Base-by-base conservation (phyloP, 1,284 basidiomycete species). In the Trichosporon faecale region DNA sequence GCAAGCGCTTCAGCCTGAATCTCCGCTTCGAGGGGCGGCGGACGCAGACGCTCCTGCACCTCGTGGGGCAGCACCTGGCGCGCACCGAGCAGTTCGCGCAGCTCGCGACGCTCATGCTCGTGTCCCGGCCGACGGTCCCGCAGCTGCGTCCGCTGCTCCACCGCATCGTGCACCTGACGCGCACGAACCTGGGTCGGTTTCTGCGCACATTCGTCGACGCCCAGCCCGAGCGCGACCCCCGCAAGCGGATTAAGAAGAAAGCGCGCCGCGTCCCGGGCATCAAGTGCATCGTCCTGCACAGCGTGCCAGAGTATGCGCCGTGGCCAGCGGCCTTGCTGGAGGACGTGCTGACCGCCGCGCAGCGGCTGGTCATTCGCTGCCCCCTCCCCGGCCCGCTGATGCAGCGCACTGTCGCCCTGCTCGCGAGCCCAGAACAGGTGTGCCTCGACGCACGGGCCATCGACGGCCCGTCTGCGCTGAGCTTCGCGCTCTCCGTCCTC, bases 401-500 rank as follows among this genome's bases (percentile, higher is more conserved):
- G 57, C 57, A 61, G 31, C 57, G 57, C 31, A 46, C 46, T 8
- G 16, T 68, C 11, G 33, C 63, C 21, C 63, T 35, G 33, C 67
- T 64, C 23, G 63, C 63, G 3, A 23, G n/a, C 21, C 67, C 67
- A n/a, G 14, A n/a, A 1, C 8, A 21, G 14, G 31, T 68, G 8
- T 68, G 67, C 25, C n/a, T 68, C 63, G 46, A 68, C 52, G 31
- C 37, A 12, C 63, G 67, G 1, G 29, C 31, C 18, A 25, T 33
- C 7, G 44, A 33, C 23, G 46, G 27, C 21, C 40, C 31, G 5
- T 37, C 23, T 29, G 40, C 46, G 18, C 33, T 65, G 12, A 60
- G 46, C 21, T 52, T 68, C 25, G 67, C 63, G 16, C 35, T 35
- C 12, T 65, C 16, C 23, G 60, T 68, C 52, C 63, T 68, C 33